phyloP scores from a whole-genome alignment of 371 early-diverging fungal species.

The Apophysomyces elegans region DNA sequence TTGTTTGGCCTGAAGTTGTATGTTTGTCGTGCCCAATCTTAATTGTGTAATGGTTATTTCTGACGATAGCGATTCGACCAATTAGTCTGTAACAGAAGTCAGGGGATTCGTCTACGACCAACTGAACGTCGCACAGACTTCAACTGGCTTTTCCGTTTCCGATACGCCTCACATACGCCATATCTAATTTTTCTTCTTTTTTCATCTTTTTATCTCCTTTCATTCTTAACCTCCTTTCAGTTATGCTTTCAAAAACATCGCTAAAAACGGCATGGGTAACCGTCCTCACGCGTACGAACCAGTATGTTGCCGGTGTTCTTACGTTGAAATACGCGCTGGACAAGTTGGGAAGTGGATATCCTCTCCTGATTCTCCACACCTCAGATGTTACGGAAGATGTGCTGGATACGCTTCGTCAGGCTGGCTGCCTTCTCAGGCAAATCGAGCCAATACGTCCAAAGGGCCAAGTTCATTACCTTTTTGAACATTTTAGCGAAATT shows the following conservation, averaged over 20 bases:
- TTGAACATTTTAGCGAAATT: constrained; percentile 53
- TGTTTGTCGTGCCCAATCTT: too few species aligned
- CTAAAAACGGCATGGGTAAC: constrained; percentile 22
- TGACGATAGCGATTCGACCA: too few species aligned
- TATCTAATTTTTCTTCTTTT: neutral
- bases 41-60: too few species aligned
- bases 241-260: neutral
- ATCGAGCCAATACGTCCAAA: constrained; percentile 79
- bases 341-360: constrained; percentile 51
- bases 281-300: constrained; percentile 20
- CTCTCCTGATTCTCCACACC: constrained; percentile 70
- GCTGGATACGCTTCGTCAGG: constrained; percentile 47
- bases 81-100: too few species aligned
- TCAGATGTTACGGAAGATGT: constrained; percentile 27
- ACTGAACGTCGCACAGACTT: too few species aligned
- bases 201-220: neutral
- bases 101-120: too few species aligned
- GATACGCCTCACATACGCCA: too few species aligned
- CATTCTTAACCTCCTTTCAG: neutral
- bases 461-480: constrained; percentile 56
- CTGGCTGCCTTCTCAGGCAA: constrained; percentile 68
- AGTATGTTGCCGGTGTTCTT: constrained; percentile 23
- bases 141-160: too few species aligned
- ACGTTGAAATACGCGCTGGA: constrained; percentile 59
- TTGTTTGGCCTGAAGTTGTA: too few species aligned